phyloP scores from a whole-genome alignment of 208 protist genomes.

The Naegleria lovaniensis region DNA sequence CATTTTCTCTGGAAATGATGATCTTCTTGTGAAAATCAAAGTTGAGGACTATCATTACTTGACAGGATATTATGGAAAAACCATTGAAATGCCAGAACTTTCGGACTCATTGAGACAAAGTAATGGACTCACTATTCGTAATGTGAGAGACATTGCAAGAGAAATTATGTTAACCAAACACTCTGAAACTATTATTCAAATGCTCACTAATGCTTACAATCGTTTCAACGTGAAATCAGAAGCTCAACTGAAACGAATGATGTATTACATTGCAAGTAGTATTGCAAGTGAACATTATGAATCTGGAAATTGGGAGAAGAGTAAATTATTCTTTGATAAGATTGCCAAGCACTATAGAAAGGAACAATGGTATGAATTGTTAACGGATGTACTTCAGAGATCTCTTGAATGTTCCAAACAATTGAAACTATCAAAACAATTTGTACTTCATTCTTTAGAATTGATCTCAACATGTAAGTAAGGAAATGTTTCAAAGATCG shows the following conservation, averaged over 20 bases:
- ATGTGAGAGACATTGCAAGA: background rate
- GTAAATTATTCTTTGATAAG: background rate
- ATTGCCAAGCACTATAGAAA: background rate
- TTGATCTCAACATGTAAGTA: background rate
- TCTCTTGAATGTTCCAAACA: background rate
- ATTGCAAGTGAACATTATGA: background rate
- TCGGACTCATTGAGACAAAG: background rate
- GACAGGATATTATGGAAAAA: constrained; percentile 3
- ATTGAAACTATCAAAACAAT: background rate
- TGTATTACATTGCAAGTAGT: background rate
- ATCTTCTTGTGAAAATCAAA: background rate
- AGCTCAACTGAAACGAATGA: background rate
- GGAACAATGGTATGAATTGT: background rate
- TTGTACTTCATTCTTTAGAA: background rate
- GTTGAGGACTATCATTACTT: background rate
- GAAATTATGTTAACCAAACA: background rate
- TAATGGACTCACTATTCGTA: no score
- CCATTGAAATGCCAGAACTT: background rate
- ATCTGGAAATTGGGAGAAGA: background rate
- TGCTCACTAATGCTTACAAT: constrained; percentile 3
- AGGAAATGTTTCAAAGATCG: background rate
- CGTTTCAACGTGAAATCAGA: background rate
- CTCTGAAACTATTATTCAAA: background rate
- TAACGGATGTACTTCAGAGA: background rate
- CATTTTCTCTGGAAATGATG: background rate